Percentiles rank a stretch among this genome's conserved stretches.
These are phyloP conservation scores for Diaporthe destruens DNA, from an alignment of 2,329 filamentous ascomycete genomes.

Conservation along the genomic window DNA sequence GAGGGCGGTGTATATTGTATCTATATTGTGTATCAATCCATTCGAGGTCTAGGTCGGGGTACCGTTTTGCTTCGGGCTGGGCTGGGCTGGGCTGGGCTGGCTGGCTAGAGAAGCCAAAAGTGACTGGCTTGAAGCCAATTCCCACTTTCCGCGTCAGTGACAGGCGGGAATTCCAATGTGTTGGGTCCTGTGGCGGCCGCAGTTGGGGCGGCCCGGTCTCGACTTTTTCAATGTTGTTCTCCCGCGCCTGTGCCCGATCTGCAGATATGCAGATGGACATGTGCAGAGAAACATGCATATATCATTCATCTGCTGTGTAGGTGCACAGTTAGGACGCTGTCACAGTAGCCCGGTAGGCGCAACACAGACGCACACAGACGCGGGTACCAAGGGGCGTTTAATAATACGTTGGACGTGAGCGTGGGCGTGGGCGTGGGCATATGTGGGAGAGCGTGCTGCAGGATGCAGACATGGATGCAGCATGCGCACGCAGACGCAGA, in stretches of 20 bases:
- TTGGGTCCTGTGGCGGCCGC: constrained; percentile 26
- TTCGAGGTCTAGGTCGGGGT: neutral
- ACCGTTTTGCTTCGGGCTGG: neutral
- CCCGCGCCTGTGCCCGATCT: constrained; percentile 16
- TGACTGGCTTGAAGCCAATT: constrained; percentile 1
- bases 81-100: too few relatives aligned
- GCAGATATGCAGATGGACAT: constrained; percentile 21
- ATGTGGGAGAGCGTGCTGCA: neutral
- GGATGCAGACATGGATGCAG: neutral
- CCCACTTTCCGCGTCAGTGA: constrained; percentile 4
- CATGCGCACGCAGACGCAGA: constrained; percentile 8
- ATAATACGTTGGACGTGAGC: too few relatives aligned
- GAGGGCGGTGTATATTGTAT: neutral
- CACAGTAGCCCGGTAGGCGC: neutral
- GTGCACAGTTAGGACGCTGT: too few relatives aligned
- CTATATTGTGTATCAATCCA: neutral
- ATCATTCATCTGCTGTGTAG: neutral
- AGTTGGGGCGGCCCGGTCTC: neutral
- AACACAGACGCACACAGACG: constrained; percentile 12
- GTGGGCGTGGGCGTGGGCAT: too few relatives aligned
- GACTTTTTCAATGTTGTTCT: neutral
- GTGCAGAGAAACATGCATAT: neutral
- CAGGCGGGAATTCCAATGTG: constrained; percentile 24
- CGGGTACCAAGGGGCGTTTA: neutral
- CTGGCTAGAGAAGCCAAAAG: too few relatives aligned